phyloP scores from a whole-genome alignment of 805 yeast species.

The Kodamaea kaohsiungensis region DNA sequence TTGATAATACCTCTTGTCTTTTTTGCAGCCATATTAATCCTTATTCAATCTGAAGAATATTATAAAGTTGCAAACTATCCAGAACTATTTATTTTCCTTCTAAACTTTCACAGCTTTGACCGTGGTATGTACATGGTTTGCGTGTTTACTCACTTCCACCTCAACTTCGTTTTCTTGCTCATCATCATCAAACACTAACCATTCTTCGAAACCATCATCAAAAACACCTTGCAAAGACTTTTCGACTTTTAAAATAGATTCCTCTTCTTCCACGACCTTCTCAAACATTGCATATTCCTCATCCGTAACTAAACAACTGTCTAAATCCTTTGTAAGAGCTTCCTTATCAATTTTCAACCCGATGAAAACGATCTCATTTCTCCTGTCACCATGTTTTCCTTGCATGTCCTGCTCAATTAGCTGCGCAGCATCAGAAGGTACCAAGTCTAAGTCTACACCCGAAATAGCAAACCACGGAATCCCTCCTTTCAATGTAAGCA shows the following conservation, averaged over 20 bases:
- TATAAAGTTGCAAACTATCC: too few species aligned
- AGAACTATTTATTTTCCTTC: background rate
- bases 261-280: slow-evolving; percentile 24
- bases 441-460: slow-evolving; percentile 24
- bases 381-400: slow-evolving; percentile 43
- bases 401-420: slow-evolving; percentile 37
- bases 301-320: slow-evolving; percentile 41
- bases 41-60: too few species aligned
- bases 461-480: slow-evolving; percentile 44
- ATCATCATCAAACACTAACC: slow-evolving; percentile 27
- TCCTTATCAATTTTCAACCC: slow-evolving; percentile 36
- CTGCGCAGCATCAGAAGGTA: slow-evolving; percentile 32
- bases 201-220: slow-evolving; percentile 47
- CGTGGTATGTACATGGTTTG: slow-evolving; percentile 9
- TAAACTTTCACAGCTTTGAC: slow-evolving; percentile 7
- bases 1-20: too few species aligned
- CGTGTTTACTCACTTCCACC: slow-evolving; percentile 8
- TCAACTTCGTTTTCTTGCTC: slow-evolving; percentile 1
- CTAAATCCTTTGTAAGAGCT: slow-evolving; percentile 29
- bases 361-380: slow-evolving; percentile 48
- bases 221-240: slow-evolving; percentile 25
- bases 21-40: too few species aligned
- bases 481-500: slow-evolving; percentile 43
- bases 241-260: slow-evolving; percentile 32
- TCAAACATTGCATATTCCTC: slow-evolving; percentile 33